phyloP scores from a whole-genome alignment of 164 flowering plant genomes.

The Vitis vinifera region ASM3070453v1 NC_081822.1:8733501-8734000 shows the following conservation, averaged over 20 bases:
- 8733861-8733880: constrained; percentile 47
- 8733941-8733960: neutral
- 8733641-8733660: neutral
- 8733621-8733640: neutral
- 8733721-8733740: constrained; percentile 1
- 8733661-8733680: constrained; percentile 79
- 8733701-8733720: constrained; percentile 20
- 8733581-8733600: neutral
- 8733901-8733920: neutral
- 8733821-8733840: constrained; percentile 84
- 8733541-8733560: no score
- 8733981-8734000: neutral
- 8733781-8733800: constrained; percentile 63
- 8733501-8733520: no score
- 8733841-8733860: constrained; percentile 91
- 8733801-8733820: constrained; percentile 72
- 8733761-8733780: neutral
- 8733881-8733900: neutral
- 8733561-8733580: neutral
- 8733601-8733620: neutral
- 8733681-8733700: constrained; percentile 70
- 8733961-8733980: neutral
- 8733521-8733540: no score
- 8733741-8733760: neutral
- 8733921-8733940: neutral